Conservation (phyloP, 768 basidiomycete species). For the Gloeopeniophorella convolvens region DNA sequence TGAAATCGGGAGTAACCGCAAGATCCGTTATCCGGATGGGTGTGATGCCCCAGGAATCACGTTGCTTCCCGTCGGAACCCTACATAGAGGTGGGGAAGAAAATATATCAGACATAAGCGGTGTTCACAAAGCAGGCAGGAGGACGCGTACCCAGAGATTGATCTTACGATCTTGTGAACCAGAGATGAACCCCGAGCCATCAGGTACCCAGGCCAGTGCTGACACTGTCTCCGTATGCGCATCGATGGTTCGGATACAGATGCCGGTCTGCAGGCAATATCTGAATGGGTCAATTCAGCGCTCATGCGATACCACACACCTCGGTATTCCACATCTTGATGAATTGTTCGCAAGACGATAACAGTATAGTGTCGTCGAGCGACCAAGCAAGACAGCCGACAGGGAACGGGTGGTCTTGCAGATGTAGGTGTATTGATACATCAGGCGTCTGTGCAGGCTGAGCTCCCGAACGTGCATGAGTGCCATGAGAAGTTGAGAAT, state of each 20-base stretch:
- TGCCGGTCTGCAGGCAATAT: slow-evolving; percentile 52
- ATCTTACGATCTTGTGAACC: slow-evolving; percentile 82
- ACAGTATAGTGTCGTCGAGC: slow-evolving; percentile 73
- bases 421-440: slow-evolving; percentile 52
- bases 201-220: slow-evolving; percentile 81
- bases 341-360: slow-evolving; percentile 73
- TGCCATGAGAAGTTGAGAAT: neutral
- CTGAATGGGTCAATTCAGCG: slow-evolving; percentile 14
- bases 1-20: slow-evolving; percentile 78
- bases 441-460: slow-evolving; percentile 32
- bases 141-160: slow-evolving; percentile 62
- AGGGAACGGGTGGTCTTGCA: slow-evolving; percentile 72
- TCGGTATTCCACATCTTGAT: slow-evolving; percentile 89
- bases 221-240: slow-evolving; percentile 81
- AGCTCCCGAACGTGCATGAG: neutral
- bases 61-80: slow-evolving; percentile 69
- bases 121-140: neutral
- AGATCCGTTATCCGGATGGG: slow-evolving; percentile 83
- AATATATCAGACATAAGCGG: slow-evolving; percentile 12
- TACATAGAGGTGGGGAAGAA: slow-evolving; percentile 28
- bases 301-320: slow-evolving; percentile 37
- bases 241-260: slow-evolving; percentile 55
- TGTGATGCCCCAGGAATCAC: slow-evolving; percentile 60
- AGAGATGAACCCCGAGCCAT: slow-evolving; percentile 86
- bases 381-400: slow-evolving; percentile 92